phyloP scores from a whole-genome alignment of 805 yeast species.

The Wickerhamiella kazuoi region DNA sequence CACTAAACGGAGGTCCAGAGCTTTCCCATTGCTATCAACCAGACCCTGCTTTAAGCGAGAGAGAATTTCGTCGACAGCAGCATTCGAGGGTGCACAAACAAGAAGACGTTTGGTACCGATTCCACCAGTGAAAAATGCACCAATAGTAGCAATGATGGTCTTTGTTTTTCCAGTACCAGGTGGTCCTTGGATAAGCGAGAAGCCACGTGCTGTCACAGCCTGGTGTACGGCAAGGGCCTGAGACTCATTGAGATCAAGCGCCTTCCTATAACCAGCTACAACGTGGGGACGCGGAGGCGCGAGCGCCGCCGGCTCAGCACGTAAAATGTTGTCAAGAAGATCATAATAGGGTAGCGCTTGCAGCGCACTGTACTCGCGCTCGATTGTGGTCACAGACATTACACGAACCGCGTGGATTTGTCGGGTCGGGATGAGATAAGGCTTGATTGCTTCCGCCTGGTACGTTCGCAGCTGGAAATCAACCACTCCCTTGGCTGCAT shows the following conservation, averaged over 20 bases:
- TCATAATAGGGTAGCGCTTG: conserved; percentile 72
- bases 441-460: conserved; percentile 29
- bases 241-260: conserved; percentile 58
- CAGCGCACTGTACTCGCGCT: conserved; percentile 77
- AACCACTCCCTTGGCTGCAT: conserved; percentile 36
- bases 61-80: conserved; percentile 93
- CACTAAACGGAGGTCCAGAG: conserved; percentile 48
- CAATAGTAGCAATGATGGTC: conserved; percentile 82
- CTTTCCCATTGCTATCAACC: conserved; percentile 24
- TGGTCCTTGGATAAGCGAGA: conserved; percentile 85
- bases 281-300: conserved; percentile 19
- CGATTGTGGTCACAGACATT: conserved; percentile 78
- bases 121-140: conserved; percentile 34
- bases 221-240: conserved; percentile 83
- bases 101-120: conserved; percentile 35
- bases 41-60: conserved; percentile 66
- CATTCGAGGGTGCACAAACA: conserved; percentile 96
- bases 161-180: conserved; percentile 99
- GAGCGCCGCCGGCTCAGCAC: conserved; percentile 40
- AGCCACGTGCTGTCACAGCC: conserved; percentile 50
- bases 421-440: conserved; percentile 43
- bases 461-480: conserved; percentile 62
- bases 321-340: conserved; percentile 43
- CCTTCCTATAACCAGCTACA: conserved; percentile 27
- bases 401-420: conserved; percentile 52